Base-by-base conservation (phyloP, 2,329 filamentous ascomycete genomes). In the Beauveria scarabaeidicola region DNA sequence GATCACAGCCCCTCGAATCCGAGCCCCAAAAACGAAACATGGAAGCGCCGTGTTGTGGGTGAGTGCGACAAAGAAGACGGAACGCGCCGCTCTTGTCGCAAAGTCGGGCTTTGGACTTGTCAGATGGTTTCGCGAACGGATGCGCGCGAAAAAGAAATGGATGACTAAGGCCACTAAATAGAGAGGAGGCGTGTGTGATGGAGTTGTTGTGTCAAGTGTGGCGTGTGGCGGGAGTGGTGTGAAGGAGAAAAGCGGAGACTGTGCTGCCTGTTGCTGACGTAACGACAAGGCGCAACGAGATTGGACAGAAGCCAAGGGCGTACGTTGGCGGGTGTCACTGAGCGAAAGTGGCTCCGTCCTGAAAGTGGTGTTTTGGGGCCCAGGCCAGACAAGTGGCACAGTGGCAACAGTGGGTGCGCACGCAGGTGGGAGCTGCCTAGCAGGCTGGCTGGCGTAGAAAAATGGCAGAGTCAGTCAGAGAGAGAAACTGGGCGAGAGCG, bases 11-110 rank as follows among this genome's bases (percentile, higher is more conserved):
- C 78, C 78, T 77, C 64, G 78, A 74, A 67, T 84, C 83, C 67
- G 79, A 77, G 68, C 77, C 75, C 81, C 82, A 85, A 69, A 85
- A 82, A 66, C 80, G 78, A 73, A 86, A 85, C 82, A 85, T 85
- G 74, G 77, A 76, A 74, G 77, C 74, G 71, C 72, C 71, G 68
- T 67, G 65, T 62, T 54, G 41, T 29, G 25, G 40, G 27, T 25
- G 40, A 38, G 46, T 58, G 56, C 56, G 56, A 58, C 56, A 38
- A 58, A 36, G 48, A 58, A 58, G 43, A 62, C 61, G 61, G 59
- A 62, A 58, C 41, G 52, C 58, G 44, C 51, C 55, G 61, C 56
- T 44, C 52, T 52, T 52, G 59, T 57, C 48, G 56, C 56, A 61
- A 53, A 52, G 44, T 53, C 23, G 17, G 38, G 3, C 25, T 53